phyloP scores from a whole-genome alignment of 2,329 filamentous ascomycete genomes.

The Penicillium sp. region DNA sequence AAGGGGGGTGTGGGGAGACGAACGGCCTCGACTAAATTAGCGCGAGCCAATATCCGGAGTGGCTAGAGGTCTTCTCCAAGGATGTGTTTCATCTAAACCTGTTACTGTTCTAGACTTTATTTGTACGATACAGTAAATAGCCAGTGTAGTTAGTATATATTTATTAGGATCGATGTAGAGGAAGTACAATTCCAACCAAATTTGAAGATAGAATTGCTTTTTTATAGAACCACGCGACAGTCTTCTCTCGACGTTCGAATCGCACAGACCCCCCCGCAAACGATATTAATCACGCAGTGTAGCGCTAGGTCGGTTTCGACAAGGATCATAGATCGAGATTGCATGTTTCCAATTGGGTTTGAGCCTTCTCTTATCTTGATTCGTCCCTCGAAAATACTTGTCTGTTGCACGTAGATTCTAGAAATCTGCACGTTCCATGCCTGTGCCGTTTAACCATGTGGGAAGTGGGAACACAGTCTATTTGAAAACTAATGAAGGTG shows the following conservation, averaged over 20 bases:
- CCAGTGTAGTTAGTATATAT: no score
- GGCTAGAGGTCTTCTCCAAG: neutral
- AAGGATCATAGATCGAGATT: neutral
- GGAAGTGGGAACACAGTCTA: neutral
- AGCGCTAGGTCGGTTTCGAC: neutral
- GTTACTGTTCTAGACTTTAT: no score
- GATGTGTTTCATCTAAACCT: slow-evolving; percentile 1
- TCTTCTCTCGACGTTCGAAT: neutral
- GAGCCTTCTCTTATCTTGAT: neutral
- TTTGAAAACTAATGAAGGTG: neutral
- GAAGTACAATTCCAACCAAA: neutral
- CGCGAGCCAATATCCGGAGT: slow-evolving; percentile 1
- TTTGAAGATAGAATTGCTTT: neutral
- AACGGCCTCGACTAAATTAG: slow-evolving; percentile 1
- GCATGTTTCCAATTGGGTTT: neutral
- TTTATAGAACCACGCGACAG: neutral
- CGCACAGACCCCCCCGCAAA: neutral
- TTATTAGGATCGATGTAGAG: no score
- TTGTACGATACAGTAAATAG: no score
- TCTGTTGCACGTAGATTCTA: no score
- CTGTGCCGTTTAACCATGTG: neutral
- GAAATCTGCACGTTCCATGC: neutral
- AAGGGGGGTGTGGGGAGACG: slow-evolving; percentile 6
- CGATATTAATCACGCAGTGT: neutral
- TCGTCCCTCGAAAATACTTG: no score